Evolutionary conservation across 768 basidiomycete species (phyloP).

Genomic region (Boletus patriciae): DNA sequence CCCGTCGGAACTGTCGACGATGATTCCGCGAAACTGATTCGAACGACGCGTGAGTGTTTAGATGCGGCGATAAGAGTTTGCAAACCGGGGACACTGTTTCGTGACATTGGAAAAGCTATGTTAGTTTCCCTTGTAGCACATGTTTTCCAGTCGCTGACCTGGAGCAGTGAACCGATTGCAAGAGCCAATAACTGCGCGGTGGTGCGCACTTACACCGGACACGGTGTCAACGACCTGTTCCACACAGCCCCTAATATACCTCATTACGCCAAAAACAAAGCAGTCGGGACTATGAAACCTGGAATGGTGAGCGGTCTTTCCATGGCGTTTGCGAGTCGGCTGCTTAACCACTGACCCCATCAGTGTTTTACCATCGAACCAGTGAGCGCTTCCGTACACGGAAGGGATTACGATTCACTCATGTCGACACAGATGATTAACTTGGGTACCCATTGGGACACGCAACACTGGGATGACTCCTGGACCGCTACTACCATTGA

Average conservation of each 20-base stretch:
- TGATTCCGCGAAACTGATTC: slow-evolving; percentile 79
- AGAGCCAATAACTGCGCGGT: slow-evolving; percentile 83
- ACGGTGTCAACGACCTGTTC: slow-evolving; percentile 86
- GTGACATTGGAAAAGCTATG: slow-evolving; percentile 87
- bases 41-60: slow-evolving; percentile 75
- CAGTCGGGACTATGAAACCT: slow-evolving; percentile 87
- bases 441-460: slow-evolving; percentile 72
- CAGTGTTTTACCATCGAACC: slow-evolving; percentile 79
- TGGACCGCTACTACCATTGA: slow-evolving; percentile 96
- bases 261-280: slow-evolving; percentile 94
- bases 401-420: neutral
- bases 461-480: slow-evolving; percentile 88
- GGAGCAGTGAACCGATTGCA: slow-evolving; percentile 75
- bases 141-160: slow-evolving; percentile 12
- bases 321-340: neutral
- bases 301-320: slow-evolving; percentile 68
- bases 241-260: slow-evolving; percentile 86
- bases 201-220: slow-evolving; percentile 89
- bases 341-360: slow-evolving; percentile 7
- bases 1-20: slow-evolving; percentile 86
- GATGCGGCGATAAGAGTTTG: slow-evolving; percentile 90
- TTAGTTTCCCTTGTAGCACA: slow-evolving; percentile 40
- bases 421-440: slow-evolving; percentile 78
- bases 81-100: slow-evolving; percentile 89
- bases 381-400: slow-evolving; percentile 38